A percentile compares a stretch with the other conserved stretches of the same genome.
phyloP scores from a whole-genome alignment of 2,329 filamentous ascomycete species.

The Talaromyces rugulosus region DNA sequence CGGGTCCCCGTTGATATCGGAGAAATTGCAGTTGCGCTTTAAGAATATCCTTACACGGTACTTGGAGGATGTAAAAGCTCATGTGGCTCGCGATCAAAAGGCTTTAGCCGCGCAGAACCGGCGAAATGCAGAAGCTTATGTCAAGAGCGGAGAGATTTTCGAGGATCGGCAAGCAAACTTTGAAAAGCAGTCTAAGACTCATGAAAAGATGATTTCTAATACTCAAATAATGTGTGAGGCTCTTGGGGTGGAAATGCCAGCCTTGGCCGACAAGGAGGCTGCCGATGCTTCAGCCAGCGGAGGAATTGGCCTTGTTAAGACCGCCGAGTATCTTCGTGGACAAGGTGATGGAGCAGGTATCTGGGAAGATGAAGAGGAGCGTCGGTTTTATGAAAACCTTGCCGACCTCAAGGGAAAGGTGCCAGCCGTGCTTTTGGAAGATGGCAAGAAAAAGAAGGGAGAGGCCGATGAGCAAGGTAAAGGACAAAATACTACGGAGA shows the following conservation, averaged over 20 bases:
- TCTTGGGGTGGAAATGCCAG: conserved; percentile 87
- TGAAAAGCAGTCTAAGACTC: conserved; percentile 86
- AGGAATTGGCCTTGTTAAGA: conserved; percentile 88
- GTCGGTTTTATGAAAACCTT: conserved; percentile 95
- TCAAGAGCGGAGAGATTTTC: conserved; percentile 97
- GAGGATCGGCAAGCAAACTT: conserved; percentile 95
- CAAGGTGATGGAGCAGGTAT: conserved; percentile 89
- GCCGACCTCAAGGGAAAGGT: conserved; percentile 95
- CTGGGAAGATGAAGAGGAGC: conserved; percentile 97
- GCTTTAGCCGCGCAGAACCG: conserved; percentile 79
- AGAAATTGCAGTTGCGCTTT: conserved; percentile 80
- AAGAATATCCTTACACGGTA: conserved; percentile 80
- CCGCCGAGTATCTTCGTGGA: conserved; percentile 85
- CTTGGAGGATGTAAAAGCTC: conserved; percentile 86
- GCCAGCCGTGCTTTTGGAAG: conserved; percentile 86
- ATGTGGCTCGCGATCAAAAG: conserved; percentile 88
- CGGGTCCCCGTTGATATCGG: conserved; percentile 69
- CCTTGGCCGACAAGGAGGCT: conserved; percentile 78
- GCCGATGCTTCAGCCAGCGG: conserved; percentile 62
- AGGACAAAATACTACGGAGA: conserved; percentile 37
- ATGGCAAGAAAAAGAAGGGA: conserved; percentile 86
- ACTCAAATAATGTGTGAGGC: conserved; percentile 87
- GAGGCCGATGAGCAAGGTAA: conserved; percentile 78
- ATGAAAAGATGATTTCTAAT: conserved; percentile 85
- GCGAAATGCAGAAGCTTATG: conserved; percentile 95